Evolutionary conservation across 345 rosid species (phyloP).

Genomic region (Mallotus nudiflorus): DNA sequence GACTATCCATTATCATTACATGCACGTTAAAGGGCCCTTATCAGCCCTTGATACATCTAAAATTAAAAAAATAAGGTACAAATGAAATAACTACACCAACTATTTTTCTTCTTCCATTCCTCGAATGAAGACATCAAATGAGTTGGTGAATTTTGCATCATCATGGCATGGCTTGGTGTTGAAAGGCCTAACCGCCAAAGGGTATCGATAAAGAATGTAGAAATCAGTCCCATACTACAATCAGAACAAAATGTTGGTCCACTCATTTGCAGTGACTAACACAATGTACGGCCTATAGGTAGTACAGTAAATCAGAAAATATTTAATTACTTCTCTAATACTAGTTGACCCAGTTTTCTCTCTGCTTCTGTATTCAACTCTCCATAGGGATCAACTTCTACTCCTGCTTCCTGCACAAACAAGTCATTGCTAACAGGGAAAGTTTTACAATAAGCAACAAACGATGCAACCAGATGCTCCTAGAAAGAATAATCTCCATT

Average conservation of each 20-base stretch:
- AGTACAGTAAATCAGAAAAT: neutral
- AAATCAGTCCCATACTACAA: constrained; percentile 78
- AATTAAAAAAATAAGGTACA: no score
- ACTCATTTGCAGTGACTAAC: neutral
- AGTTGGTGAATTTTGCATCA: constrained; percentile 70
- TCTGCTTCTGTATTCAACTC: constrained; percentile 88
- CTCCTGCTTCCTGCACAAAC: constrained; percentile 70
- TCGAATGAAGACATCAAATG: constrained; percentile 93
- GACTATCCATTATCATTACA: neutral
- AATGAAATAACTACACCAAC: no score
- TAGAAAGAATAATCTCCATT: neutral
- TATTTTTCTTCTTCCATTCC: constrained; percentile 44
- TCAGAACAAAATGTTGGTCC: constrained; percentile 10
- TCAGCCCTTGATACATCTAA: no score
- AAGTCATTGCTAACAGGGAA: neutral
- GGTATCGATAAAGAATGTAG: constrained; percentile 80
- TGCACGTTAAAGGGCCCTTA: no score
- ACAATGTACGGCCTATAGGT: neutral
- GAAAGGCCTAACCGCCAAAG: constrained; percentile 83
- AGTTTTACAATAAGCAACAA: neutral
- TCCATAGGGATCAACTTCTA: constrained; percentile 82
- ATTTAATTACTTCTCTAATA: constrained; percentile 63
- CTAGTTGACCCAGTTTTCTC: constrained; percentile 88
- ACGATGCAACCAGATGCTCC: neutral
- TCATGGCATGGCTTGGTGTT: constrained; percentile 94